These are phyloP conservation scores for Eucalyptus pauciflora DNA, from an alignment of 345 rosid species.

Conservation along the genomic window DNA sequence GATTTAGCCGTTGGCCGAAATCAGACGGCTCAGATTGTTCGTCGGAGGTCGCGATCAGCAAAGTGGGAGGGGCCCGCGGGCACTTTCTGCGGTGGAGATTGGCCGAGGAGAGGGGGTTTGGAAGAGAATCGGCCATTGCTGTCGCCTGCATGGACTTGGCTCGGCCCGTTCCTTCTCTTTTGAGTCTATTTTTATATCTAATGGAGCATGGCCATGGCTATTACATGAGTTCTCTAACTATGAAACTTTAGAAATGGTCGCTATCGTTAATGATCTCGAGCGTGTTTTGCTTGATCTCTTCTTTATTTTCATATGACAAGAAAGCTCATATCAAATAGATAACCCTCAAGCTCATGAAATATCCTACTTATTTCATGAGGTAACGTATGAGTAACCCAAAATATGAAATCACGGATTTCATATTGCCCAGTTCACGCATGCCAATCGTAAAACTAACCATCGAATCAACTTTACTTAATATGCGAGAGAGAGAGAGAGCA, in stretches of 20 bases:
- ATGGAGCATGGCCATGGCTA: neutral
- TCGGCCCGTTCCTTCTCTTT: neutral
- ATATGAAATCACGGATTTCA: neutral
- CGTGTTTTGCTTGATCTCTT: neutral
- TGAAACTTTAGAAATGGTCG: neutral
- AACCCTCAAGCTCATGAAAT: neutral
- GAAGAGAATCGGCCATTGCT: neutral
- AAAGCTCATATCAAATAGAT: fast-evolving
- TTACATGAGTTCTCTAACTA: neutral
- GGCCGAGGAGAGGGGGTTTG: neutral
- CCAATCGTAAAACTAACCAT: neutral
- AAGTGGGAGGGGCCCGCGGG: neutral
- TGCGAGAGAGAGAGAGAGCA: neutral
- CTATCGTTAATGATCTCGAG: neutral
- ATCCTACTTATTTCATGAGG: fast-evolving
- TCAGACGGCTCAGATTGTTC: neutral
- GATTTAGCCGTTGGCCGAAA: neutral
- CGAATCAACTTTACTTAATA: neutral
- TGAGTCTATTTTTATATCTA: neutral
- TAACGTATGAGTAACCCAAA: fast-evolving
- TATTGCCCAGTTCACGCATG: fast-evolving
- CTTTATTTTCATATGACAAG: neutral
- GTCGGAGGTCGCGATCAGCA: neutral
- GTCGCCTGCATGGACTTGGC: neutral
- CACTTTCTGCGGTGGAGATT: neutral